Evolutionary conservation across 768 basidiomycete genomes (phyloP).

Genomic region (Lentinula guzmanii): DNA sequence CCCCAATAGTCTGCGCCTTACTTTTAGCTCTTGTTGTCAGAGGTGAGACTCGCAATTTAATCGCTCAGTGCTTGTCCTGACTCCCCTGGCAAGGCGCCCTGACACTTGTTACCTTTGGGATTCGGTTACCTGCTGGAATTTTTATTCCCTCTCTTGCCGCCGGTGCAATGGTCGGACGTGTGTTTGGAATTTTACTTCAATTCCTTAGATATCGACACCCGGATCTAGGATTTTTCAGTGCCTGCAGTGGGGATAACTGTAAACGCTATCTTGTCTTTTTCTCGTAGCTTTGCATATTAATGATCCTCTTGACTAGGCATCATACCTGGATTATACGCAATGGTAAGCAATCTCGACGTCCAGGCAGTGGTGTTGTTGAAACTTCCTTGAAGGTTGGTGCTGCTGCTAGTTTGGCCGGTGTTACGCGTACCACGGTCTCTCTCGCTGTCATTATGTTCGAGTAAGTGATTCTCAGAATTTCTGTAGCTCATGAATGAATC

Average conservation of each 20-base stretch:
- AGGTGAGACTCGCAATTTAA: conserved; percentile 25
- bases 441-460: conserved; percentile 81
- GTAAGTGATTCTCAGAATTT: not conserved
- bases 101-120: conserved; percentile 84
- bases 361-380: not conserved
- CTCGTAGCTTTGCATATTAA: not conserved
- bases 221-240: conserved; percentile 50
- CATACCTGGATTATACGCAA: conserved; percentile 87
- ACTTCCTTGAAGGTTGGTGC: conserved; percentile 52
- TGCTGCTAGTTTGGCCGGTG: conserved; percentile 90
- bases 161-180: conserved; percentile 88
- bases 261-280: conserved; percentile 15
- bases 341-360: conserved; percentile 33
- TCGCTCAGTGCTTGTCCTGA: conserved; percentile 17
- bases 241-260: conserved; percentile 68
- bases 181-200: conserved; percentile 79
- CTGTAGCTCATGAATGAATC: not conserved
- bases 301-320: conserved; percentile 34
- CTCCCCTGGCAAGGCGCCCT: conserved; percentile 47
- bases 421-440: conserved; percentile 91
- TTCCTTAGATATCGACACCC: conserved; percentile 65
- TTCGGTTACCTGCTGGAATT: conserved; percentile 88
- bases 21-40: conserved; percentile 64
- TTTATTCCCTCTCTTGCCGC: conserved; percentile 96
- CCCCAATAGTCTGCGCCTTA: conserved; percentile 60